phyloP scores from a whole-genome alignment of 495 filamentous ascomycete species.

The Cenococcum geophilum region DNA sequence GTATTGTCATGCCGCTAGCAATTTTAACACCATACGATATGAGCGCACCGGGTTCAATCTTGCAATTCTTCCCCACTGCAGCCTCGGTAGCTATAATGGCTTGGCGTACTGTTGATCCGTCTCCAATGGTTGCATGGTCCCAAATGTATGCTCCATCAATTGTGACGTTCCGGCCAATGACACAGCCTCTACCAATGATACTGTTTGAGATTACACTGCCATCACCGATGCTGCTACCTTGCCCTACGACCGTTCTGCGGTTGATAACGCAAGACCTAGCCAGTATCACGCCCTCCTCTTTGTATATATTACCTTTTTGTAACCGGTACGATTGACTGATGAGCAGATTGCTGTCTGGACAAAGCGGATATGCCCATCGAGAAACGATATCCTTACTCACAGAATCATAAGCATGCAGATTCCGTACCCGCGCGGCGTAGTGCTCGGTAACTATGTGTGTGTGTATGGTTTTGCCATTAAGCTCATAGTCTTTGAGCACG shows the following conservation, averaged over 20 bases:
- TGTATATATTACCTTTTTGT: constrained; percentile 59
- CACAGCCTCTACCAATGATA: constrained; percentile 73
- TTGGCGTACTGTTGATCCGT: constrained; percentile 60
- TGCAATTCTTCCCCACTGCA: constrained; percentile 63
- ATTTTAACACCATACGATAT: constrained; percentile 75
- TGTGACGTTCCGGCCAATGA: constrained; percentile 74
- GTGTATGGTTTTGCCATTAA: constrained; percentile 93
- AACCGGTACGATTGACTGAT: constrained; percentile 68
- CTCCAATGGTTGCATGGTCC: constrained; percentile 72
- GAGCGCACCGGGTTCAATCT: constrained; percentile 63
- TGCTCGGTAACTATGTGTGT: constrained; percentile 73
- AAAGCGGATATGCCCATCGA: constrained; percentile 88
- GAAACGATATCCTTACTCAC: constrained; percentile 82
- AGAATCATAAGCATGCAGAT: constrained; percentile 82
- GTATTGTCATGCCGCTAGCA: constrained; percentile 51
- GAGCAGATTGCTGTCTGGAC: constrained; percentile 80
- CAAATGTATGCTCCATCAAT: constrained; percentile 84
- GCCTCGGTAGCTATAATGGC: constrained; percentile 71
- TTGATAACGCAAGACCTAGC: constrained; percentile 65
- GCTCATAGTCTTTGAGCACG: constrained; percentile 90
- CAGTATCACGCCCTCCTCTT: constrained; percentile 62
- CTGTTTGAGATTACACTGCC: constrained; percentile 62
- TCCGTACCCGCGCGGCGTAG: constrained; percentile 76
- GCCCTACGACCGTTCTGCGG: constrained; percentile 66
- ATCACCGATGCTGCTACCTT: constrained; percentile 67